Evolutionary conservation across 2,329 filamentous ascomycete species (phyloP).

Genomic region (Trichoderma cornu-damae): DNA sequence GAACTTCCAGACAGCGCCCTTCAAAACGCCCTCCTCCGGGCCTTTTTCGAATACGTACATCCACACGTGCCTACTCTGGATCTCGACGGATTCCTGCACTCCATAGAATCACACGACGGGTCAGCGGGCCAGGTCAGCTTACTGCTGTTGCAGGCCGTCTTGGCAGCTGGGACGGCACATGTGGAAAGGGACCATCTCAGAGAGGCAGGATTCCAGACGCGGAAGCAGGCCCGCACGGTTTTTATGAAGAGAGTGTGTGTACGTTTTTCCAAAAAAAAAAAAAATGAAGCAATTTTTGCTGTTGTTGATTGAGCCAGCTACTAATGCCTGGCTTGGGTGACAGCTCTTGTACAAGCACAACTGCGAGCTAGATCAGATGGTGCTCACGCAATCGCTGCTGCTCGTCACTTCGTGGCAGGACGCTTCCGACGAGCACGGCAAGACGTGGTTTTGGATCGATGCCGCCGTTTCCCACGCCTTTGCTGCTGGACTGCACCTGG

Average conservation of each 20-base stretch:
- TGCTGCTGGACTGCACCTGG: conserved; percentile 11
- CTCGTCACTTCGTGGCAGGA: conserved; percentile 15
- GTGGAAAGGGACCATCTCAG: conserved; percentile 2
- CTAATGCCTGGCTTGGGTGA: background rate
- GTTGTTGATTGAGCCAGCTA: too few species aligned
- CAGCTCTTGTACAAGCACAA: conserved; percentile 9
- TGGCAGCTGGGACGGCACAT: conserved; percentile 12
- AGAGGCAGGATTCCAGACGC: background rate
- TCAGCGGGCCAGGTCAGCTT: conserved; percentile 8
- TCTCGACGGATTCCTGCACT: conserved; percentile 1
- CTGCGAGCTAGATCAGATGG: conserved; percentile 14
- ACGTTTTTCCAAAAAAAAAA: background rate
- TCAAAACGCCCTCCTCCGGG: conserved; percentile 1
- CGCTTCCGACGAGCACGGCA: conserved; percentile 7
- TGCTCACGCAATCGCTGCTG: conserved; percentile 7
- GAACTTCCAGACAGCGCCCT: conserved; percentile 1
- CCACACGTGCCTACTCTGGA: conserved; percentile 12
- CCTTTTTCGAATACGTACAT: conserved; percentile 7
- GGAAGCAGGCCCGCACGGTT: conserved; percentile 1
- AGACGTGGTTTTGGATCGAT: conserved; percentile 16
- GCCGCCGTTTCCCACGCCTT: conserved; percentile 11
- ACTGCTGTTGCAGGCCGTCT: background rate
- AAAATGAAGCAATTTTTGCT: background rate
- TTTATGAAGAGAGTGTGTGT: conserved; percentile 6
- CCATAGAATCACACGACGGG: conserved; percentile 2